phyloP scores from a whole-genome alignment of 78 protist genomes.

The Dictyostelium brefeldianum region DNA sequence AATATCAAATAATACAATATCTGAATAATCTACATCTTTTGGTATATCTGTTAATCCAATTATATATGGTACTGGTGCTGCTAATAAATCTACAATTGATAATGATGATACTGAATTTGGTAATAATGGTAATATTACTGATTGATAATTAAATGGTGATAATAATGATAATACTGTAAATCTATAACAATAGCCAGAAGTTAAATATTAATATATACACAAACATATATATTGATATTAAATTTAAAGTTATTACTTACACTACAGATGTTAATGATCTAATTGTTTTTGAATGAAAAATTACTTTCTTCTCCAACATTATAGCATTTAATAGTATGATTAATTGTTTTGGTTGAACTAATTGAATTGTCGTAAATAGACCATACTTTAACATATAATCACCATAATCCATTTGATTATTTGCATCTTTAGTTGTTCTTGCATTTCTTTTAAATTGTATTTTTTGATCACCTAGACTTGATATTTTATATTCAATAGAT shows the following conservation, averaged over 20 bases:
- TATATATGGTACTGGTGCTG: slow-evolving; percentile 77
- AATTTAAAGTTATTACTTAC: neutral
- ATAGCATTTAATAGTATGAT: slow-evolving; percentile 33
- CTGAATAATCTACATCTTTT: slow-evolving; percentile 33
- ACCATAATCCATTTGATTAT: slow-evolving; percentile 15
- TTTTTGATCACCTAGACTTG: neutral
- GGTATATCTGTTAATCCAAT: slow-evolving; percentile 26
- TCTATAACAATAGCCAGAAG: slow-evolving; percentile 17
- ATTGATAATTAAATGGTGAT: slow-evolving; percentile 76
- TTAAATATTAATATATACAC: neutral
- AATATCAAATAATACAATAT: slow-evolving; percentile 37
- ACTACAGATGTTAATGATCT: slow-evolving; percentile 55
- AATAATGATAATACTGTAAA: slow-evolving; percentile 53
- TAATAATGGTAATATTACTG: slow-evolving; percentile 65
- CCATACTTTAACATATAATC: slow-evolving; percentile 57
- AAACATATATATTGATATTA: neutral
- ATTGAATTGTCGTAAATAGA: slow-evolving; percentile 44
- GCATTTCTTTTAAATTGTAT: slow-evolving; percentile 37
- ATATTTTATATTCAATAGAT: neutral
- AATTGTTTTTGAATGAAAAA: slow-evolving; percentile 62
- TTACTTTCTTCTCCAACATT: slow-evolving; percentile 44
- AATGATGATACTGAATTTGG: slow-evolving; percentile 48
- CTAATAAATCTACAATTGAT: slow-evolving; percentile 33
- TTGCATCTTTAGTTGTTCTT: neutral
- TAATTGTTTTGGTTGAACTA: slow-evolving; percentile 26